Conservation (phyloP, 1,139 yeast species). For the Sugiyamaella paludigena region DNA sequence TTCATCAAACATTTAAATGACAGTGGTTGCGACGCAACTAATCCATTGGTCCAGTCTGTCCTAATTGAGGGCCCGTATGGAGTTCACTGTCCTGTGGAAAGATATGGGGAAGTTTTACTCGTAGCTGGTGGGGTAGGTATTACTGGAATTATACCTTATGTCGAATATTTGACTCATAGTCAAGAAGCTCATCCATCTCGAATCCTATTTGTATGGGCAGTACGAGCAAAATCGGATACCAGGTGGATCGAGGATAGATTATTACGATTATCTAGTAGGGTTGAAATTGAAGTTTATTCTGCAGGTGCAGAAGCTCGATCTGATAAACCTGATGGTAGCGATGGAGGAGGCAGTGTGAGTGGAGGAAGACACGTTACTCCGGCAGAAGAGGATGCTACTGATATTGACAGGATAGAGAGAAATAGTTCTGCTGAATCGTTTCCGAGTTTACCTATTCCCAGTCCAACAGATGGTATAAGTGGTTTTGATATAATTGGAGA, state of each 20-base stretch:
- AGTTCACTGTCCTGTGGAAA: constrained; percentile 49
- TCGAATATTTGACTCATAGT: constrained; percentile 29
- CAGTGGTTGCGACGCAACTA: constrained; percentile 25
- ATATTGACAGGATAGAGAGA: too few relatives aligned
- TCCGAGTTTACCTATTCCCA: too few relatives aligned
- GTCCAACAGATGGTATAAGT: too few relatives aligned
- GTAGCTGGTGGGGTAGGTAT: constrained; percentile 76
- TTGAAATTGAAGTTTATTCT: constrained; percentile 30
- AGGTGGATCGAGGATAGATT: constrained; percentile 32
- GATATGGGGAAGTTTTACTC: constrained; percentile 54
- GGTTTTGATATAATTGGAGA: too few relatives aligned
- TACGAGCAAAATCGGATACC: constrained; percentile 26
- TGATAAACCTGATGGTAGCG: too few relatives aligned
- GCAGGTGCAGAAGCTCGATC: constrained; percentile 6
- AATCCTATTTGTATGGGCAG: constrained; percentile 34
- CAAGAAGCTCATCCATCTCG: constrained; percentile 21
- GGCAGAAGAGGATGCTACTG: too few relatives aligned
- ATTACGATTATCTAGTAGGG: constrained; percentile 22
- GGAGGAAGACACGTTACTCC: too few relatives aligned
- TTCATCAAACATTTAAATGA: constrained; percentile 30
- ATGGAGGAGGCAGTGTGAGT: background rate
- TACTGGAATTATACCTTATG: constrained; percentile 51
- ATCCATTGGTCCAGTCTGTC: constrained; percentile 36
- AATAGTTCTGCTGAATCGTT: too few relatives aligned
- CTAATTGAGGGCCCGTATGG: constrained; percentile 69